These are phyloP conservation scores for Lactarius tabidus DNA, from an alignment of 768 basidiomycete species.

Conservation along the genomic window DNA sequence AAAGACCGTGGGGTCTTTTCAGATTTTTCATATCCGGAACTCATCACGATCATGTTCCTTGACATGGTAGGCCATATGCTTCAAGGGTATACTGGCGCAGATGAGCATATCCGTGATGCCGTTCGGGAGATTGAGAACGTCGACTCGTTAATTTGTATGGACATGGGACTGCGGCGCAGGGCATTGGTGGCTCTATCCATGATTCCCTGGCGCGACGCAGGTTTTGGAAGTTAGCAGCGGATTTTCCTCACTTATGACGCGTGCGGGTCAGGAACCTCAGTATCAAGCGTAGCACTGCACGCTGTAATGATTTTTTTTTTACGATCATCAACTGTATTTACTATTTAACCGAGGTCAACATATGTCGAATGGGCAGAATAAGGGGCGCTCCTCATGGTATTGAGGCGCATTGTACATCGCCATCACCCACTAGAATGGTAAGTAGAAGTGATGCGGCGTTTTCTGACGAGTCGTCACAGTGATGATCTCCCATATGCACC, in stretches of 20 bases:
- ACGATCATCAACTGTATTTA: too few species aligned
- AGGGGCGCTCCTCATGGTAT: too few species aligned
- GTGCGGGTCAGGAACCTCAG: not conserved
- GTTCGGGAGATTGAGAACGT: not conserved
- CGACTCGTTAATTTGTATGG: not conserved
- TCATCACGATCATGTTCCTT: not conserved
- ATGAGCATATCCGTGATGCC: not conserved
- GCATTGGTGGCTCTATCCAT: not conserved
- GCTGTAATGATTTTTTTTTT: not conserved
- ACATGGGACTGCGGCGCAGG: not conserved
- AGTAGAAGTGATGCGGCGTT: too few species aligned
- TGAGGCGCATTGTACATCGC: too few species aligned
- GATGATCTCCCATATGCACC: too few species aligned
- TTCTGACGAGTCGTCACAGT: too few species aligned
- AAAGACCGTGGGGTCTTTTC: not conserved
- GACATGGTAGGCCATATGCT: not conserved
- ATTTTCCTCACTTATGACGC: not conserved
- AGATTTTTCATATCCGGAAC: not conserved
- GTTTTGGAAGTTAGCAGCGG: not conserved
- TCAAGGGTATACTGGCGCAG: not conserved
- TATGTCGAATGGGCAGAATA: too few species aligned
- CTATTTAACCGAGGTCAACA: too few species aligned
- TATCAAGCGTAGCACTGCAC: not conserved
- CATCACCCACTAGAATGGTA: too few species aligned
- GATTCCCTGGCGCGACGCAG: not conserved